phyloP scores from a whole-genome alignment of 2,329 filamentous ascomycete species.

The Ascochyta rabiei region DNA sequence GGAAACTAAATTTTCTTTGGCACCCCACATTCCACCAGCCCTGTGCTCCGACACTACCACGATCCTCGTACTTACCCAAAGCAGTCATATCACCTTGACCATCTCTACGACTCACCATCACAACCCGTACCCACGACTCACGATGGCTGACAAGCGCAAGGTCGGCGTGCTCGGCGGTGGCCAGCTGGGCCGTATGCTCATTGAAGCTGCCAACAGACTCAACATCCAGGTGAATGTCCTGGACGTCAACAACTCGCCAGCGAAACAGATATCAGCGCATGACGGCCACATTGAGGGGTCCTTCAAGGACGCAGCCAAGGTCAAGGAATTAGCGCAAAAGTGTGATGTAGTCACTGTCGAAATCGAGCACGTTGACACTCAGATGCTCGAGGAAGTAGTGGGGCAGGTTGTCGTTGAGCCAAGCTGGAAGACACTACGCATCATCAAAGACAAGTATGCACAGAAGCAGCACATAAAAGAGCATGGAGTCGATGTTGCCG shows the following conservation, averaged over 20 bases:
- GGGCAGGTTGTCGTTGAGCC: constrained; percentile 72
- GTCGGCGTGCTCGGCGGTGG: constrained; percentile 52
- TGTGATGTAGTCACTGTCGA: constrained; percentile 89
- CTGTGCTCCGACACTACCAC: constrained; percentile 21
- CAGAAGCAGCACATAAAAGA: constrained; percentile 82
- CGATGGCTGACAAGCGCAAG: constrained; percentile 42
- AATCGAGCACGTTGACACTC: constrained; percentile 94
- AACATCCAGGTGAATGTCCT: constrained; percentile 81
- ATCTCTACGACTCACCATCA: constrained; percentile 6
- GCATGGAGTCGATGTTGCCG: constrained; percentile 73
- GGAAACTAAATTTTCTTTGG: constrained; percentile 31
- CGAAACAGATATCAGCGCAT: constrained; percentile 83
- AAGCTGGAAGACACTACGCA: constrained; percentile 82
- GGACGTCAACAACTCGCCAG: constrained; percentile 76
- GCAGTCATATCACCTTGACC: constrained; percentile 24
- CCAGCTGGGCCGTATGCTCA: constrained; percentile 87
- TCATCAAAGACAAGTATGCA: constrained; percentile 91
- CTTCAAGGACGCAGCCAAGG: constrained; percentile 81
- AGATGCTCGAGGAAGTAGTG: constrained; percentile 82
- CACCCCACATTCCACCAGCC: constrained; percentile 32
- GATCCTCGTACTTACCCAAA: constrained; percentile 24
- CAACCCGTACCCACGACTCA: constrained; percentile 4
- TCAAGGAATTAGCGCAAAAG: constrained; percentile 75
- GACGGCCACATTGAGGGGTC: constrained; percentile 79
- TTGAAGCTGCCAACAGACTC: constrained; percentile 80